Conservation (phyloP, 1,284 basidiomycete genomes). For the Naganishia albida region DNA sequence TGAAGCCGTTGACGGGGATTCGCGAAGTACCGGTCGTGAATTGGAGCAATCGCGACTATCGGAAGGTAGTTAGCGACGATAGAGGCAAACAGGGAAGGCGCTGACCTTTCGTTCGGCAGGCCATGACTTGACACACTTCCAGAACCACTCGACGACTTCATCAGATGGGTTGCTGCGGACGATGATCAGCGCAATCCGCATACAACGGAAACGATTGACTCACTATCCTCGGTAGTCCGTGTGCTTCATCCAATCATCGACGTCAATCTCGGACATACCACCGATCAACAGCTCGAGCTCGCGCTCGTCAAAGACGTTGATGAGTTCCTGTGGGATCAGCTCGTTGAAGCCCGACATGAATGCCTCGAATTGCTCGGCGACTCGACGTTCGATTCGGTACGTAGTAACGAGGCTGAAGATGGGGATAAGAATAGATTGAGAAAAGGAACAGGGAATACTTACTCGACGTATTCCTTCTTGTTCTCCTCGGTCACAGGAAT, state of each 20-base stretch:
- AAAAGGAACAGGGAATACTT: conserved; percentile 35
- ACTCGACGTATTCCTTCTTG: conserved; percentile 98
- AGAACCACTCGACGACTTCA: conserved; percentile 99
- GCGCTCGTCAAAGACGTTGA: conserved; percentile 97
- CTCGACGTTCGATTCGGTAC: conserved; percentile 89
- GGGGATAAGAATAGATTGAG: not conserved
- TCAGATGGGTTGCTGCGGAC: conserved; percentile 62
- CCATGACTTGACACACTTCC: conserved; percentile 96
- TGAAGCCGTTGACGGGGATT: conserved; percentile 98
- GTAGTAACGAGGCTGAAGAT: conserved; percentile 74
- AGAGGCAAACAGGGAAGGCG: conserved; percentile 16
- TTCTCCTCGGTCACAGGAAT: conserved; percentile 92
- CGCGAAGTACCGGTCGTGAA: conserved; percentile 97
- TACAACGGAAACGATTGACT: conserved; percentile 38
- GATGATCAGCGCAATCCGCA: conserved; percentile 62
- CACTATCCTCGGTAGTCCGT: conserved; percentile 63
- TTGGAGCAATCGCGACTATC: conserved; percentile 76
- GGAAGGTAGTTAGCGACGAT: not conserved
- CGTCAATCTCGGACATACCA: conserved; percentile 97
- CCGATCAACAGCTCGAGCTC: conserved; percentile 89
- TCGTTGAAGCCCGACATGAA: conserved; percentile 96
- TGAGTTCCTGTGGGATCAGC: conserved; percentile 88
- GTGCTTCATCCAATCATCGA: conserved; percentile 65
- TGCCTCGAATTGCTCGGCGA: conserved; percentile 92
- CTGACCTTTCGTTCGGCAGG: conserved; percentile 81